Evolutionary conservation across 768 basidiomycete species (phyloP).

Genomic region (Suillus weaverae): DNA sequence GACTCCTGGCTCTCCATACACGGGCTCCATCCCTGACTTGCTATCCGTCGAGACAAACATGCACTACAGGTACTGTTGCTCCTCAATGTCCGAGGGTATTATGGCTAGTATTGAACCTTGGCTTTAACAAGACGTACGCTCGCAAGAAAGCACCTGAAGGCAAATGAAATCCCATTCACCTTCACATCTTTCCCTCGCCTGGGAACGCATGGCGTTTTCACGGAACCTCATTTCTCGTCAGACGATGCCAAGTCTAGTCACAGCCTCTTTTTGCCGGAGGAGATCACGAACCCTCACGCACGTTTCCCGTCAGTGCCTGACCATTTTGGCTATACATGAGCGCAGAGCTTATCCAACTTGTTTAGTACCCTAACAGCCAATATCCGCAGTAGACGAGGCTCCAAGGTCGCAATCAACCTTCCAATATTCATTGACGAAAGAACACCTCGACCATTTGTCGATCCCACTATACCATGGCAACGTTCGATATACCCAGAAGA

Average conservation of each 20-base stretch:
- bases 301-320: constrained; percentile 85
- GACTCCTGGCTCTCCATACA: constrained; percentile 94
- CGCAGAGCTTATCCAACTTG: constrained; percentile 17
- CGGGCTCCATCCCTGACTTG: constrained; percentile 81
- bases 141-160: constrained; percentile 77
- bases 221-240: constrained; percentile 85
- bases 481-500: constrained; percentile 84
- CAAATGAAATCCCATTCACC: constrained; percentile 88
- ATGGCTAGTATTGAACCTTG: constrained; percentile 8
- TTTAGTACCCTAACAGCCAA: constrained; percentile 94
- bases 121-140: constrained; percentile 64
- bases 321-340: constrained; percentile 10
- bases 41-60: constrained; percentile 92
- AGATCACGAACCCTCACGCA: constrained; percentile 95
- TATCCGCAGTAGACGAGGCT: constrained; percentile 85
- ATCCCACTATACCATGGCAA: constrained; percentile 89
- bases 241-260: constrained; percentile 80
- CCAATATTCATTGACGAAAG: constrained; percentile 88
- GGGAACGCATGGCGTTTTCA: constrained; percentile 86
- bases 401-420: constrained; percentile 93
- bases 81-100: neutral
- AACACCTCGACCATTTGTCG: constrained; percentile 88
- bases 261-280: constrained; percentile 91
- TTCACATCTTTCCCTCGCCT: constrained; percentile 94
- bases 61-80: constrained; percentile 72